phyloP scores from a whole-genome alignment of 2,329 filamentous ascomycete genomes.

The Penicillium sp. region DNA sequence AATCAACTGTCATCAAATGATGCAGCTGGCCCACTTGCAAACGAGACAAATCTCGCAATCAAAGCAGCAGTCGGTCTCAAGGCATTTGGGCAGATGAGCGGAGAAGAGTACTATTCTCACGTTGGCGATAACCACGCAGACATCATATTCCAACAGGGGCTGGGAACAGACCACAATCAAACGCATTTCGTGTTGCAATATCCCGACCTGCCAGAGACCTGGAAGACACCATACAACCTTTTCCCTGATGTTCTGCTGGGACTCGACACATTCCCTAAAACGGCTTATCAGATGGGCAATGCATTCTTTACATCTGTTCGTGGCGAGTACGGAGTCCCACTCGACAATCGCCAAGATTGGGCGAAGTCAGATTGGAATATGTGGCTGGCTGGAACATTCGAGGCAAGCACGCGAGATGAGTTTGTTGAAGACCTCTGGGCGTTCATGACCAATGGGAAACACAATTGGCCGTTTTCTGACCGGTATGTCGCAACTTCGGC shows the following conservation, averaged over 20 bases:
- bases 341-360: conserved; percentile 45
- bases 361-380: conserved; percentile 50
- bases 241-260: conserved; percentile 45
- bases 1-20: conserved; percentile 49
- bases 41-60: conserved; percentile 51
- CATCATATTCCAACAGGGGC: conserved; percentile 36
- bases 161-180: conserved; percentile 37
- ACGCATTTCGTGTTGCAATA: conserved; percentile 48
- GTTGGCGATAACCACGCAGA: conserved; percentile 39
- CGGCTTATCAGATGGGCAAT: conserved; percentile 39
- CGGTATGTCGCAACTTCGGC: conserved; percentile 41
- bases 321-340: conserved; percentile 40
- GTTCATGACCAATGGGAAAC: conserved; percentile 46
- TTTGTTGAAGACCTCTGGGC: conserved; percentile 46
- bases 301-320: conserved; percentile 41
- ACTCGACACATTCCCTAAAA: conserved; percentile 40
- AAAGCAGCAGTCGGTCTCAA: conserved; percentile 52
- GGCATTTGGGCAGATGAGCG: conserved; percentile 46
- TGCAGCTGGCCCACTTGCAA: conserved; percentile 41
- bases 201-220: conserved; percentile 33
- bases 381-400: conserved; percentile 42
- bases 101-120: conserved; percentile 38
- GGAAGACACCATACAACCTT: conserved; percentile 46
- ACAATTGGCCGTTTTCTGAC: conserved; percentile 49
- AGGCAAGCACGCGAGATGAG: conserved; percentile 29